A percentile compares a stretch with the other conserved stretches of the same genome.
These are phyloP conservation scores for Phlebiopsis gigantea DNA, from an alignment of 768 basidiomycete genomes.

Conservation along the genomic window DNA sequence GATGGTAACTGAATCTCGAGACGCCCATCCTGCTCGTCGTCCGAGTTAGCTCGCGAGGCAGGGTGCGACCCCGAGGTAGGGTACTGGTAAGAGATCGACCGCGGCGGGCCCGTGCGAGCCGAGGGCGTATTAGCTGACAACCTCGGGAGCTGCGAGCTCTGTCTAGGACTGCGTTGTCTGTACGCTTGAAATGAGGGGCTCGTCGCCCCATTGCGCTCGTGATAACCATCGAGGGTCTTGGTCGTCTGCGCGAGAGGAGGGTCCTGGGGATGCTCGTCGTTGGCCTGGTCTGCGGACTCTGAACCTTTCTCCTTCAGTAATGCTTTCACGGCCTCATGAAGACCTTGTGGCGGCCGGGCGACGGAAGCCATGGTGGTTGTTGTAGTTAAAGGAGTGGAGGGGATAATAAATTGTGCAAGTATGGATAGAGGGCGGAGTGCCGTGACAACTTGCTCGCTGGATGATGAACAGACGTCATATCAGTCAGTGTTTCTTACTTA, in stretches of 20 bases:
- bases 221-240: neutral
- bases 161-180: constrained; percentile 5
- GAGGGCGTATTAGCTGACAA: constrained; percentile 42
- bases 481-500: too few species aligned
- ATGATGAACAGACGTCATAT: too few species aligned
- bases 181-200: constrained; percentile 13
- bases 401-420: neutral
- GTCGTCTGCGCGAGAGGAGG: constrained; percentile 7
- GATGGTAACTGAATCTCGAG: constrained; percentile 1
- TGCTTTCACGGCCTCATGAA: constrained; percentile 18
- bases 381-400: constrained; percentile 1
- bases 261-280: constrained; percentile 12
- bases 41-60: constrained; percentile 14
- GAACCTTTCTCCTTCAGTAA: constrained; percentile 8
- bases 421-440: constrained; percentile 1
- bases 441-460: too few species aligned
- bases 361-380: constrained; percentile 19
- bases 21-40: constrained; percentile 18
- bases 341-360: constrained; percentile 14
- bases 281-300: constrained; percentile 2
- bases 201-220: neutral
- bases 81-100: constrained; percentile 65
- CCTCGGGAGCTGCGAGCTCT: neutral
- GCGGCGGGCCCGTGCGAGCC: constrained; percentile 65
- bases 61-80: constrained; percentile 33